A percentile compares a stretch with the other conserved stretches of the same genome.
These are phyloP conservation scores for Chloris gayana DNA, from an alignment of 176 grass and related monocot genomes.

Conservation along the genomic window DNA sequence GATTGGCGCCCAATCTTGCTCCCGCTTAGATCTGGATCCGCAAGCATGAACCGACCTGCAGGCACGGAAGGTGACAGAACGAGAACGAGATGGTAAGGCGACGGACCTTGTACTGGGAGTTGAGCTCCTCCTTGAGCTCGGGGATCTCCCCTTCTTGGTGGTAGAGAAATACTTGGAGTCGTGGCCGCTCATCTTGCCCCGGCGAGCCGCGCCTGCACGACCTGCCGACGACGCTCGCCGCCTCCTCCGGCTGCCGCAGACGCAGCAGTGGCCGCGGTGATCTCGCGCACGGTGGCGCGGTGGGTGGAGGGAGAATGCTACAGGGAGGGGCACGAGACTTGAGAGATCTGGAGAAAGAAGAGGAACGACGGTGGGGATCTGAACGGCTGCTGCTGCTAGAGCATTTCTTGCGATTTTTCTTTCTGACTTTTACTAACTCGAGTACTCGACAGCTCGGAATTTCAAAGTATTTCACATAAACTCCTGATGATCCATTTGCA, in stretches of 20 bases:
- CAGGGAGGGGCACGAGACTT: conserved; percentile 7
- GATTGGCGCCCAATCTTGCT: not conserved
- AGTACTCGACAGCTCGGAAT: not conserved
- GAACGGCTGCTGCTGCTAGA: conserved; percentile 7
- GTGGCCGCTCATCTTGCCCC: conserved; percentile 90
- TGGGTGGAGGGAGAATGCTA: not conserved
- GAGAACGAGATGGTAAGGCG: not conserved
- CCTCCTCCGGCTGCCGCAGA: not conserved
- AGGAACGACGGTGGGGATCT: conserved; percentile 39
- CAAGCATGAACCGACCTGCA: not conserved
- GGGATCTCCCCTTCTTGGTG: conserved; percentile 99
- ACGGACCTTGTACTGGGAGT: conserved; percentile 98
- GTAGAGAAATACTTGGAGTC: conserved; percentile 99
- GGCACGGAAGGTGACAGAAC: not conserved
- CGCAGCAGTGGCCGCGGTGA: conserved; percentile 31
- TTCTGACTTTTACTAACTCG: not conserved
- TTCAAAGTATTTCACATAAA: not conserved
- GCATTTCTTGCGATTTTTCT: not conserved
- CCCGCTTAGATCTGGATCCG: conserved; percentile 54
- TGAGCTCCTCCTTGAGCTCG: conserved; percentile 99
- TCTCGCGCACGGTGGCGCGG: conserved; percentile 36
- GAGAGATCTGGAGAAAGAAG: not conserved
- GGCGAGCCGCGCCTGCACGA: conserved; percentile 29
- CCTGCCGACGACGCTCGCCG: conserved; percentile 21
- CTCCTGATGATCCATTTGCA: not conserved